A percentile compares a stretch with the other conserved stretches of the same genome.
These are phyloP conservation scores for Pisolithus tinctorius DNA, from an alignment of 768 basidiomycete genomes.

Conservation along the genomic window DNA sequence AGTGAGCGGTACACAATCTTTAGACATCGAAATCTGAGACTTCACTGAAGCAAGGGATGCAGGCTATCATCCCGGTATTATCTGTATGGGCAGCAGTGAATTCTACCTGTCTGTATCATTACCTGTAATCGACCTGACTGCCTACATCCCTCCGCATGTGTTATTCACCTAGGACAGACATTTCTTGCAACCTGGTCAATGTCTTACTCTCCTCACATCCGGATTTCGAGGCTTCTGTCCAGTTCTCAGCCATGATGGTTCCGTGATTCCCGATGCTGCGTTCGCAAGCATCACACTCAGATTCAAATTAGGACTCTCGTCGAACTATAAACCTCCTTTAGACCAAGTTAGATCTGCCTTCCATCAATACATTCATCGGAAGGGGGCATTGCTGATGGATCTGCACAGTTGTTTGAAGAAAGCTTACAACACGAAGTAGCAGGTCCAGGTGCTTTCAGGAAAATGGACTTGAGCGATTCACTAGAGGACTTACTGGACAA, in stretches of 20 bases:
- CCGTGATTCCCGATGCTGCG: constrained; percentile 30
- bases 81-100: constrained; percentile 43
- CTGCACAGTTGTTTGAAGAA: not conserved
- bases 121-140: constrained; percentile 45
- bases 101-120: constrained; percentile 51
- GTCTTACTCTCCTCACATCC: constrained; percentile 61
- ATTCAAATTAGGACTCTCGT: constrained; percentile 60
- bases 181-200: constrained; percentile 47
- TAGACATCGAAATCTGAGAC: constrained; percentile 25
- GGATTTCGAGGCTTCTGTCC: constrained; percentile 51
- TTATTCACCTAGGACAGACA: constrained; percentile 70
- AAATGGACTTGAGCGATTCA: constrained; percentile 58
- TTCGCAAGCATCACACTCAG: constrained; percentile 30
- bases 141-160: constrained; percentile 53
- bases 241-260: constrained; percentile 37
- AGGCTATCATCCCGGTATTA: constrained; percentile 54
- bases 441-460: constrained; percentile 44
- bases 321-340: constrained; percentile 51
- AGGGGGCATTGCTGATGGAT: constrained; percentile 28
- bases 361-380: constrained; percentile 38
- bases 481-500: constrained; percentile 57
- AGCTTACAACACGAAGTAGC: constrained; percentile 19
- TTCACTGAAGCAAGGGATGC: constrained; percentile 54
- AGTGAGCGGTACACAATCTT: too few relatives aligned
- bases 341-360: constrained; percentile 42